Evolutionary conservation across 176 grass and related monocot species (phyloP), one percentile per base, ranked within the genome.

Genomic region (Rhynchospora breviuscula): DNA sequence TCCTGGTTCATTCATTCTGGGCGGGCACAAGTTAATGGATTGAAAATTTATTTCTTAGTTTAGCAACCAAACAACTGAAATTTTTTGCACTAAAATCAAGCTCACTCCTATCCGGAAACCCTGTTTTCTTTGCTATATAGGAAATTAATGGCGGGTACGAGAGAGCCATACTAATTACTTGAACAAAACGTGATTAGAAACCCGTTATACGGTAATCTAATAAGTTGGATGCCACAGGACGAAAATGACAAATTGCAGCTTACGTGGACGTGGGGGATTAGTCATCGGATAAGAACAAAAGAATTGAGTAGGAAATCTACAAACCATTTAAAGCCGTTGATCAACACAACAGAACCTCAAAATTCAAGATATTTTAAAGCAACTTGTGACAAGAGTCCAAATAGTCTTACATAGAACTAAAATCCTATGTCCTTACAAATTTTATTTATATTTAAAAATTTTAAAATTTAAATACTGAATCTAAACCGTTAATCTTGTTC

Each of bases 201-300:
- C 43, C 44, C 44, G 44, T 73, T 48, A 23, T 74, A 74, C 70
- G 10, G n/a, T 10, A 11, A 73, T 72, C 11, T 22, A 2, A 0
- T 25, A 0, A 49, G 69, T 18, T 3, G n/a, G 3, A 13, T 49
- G 69, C 29, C 64, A 47, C 69, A 51, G 2, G 3, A 48, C 5
- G 46, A 74, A 51, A 52, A 52, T 13, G 46, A 52, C 46, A 26
- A 74, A 4, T 10, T 25, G 15, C n/a, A 6, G 10, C 71, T 53
- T 51, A 75, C 71, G 47, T 75, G 47, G n/a, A n/a, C n/a, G n/a
- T n/a, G n/a, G n/a, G 47, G 21, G 6, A 29, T 53, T 52, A 14
- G 46, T 53, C 45, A 51, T 75, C 67, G 71, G 71, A 75, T 75
- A 75, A 75, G 71, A 53, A 53, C 22, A 29, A 75, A 70, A 12